Conservation (phyloP, 257 asterid species). For the Eustoma russellianum region DNA sequence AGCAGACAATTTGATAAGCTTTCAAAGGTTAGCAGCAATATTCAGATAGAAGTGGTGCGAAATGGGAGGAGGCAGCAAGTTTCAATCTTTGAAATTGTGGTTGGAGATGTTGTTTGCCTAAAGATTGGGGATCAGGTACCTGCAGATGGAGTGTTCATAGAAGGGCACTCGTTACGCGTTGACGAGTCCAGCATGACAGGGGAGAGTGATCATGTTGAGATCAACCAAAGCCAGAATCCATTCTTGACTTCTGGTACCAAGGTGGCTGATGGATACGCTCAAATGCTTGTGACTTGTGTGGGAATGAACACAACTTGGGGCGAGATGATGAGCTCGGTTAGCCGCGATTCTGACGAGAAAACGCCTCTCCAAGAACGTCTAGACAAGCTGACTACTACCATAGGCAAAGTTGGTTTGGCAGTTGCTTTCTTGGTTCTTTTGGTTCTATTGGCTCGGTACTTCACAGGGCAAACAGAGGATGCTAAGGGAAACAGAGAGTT, state of each 20-base stretch:
- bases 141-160: conserved; percentile 35
- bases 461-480: conserved; percentile 32
- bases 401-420: conserved; percentile 37
- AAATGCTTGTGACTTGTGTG: conserved; percentile 36
- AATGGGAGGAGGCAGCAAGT: conserved; percentile 21
- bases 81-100: conserved; percentile 29
- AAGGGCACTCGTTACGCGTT: conserved; percentile 28
- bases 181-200: conserved; percentile 40
- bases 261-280: conserved; percentile 35
- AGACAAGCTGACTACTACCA: conserved; percentile 30
- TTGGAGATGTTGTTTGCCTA: conserved; percentile 37
- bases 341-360: conserved; percentile 21
- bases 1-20: conserved; percentile 25
- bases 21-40: conserved; percentile 19
- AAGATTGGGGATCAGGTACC: conserved; percentile 46
- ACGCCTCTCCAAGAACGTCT: conserved; percentile 46
- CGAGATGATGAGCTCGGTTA: conserved; percentile 39
- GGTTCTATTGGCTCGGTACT: conserved; percentile 32
- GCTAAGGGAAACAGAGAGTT: conserved; percentile 27
- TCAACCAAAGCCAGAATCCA: conserved; percentile 22
- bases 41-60: conserved; percentile 30
- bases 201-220: conserved; percentile 27
- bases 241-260: conserved; percentile 34
- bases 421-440: conserved; percentile 39
- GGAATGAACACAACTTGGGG: conserved; percentile 47